Evolutionary conservation across 2,329 filamentous ascomycete genomes (phyloP).

Genomic region (Orbilia blumenaviensis): DNA sequence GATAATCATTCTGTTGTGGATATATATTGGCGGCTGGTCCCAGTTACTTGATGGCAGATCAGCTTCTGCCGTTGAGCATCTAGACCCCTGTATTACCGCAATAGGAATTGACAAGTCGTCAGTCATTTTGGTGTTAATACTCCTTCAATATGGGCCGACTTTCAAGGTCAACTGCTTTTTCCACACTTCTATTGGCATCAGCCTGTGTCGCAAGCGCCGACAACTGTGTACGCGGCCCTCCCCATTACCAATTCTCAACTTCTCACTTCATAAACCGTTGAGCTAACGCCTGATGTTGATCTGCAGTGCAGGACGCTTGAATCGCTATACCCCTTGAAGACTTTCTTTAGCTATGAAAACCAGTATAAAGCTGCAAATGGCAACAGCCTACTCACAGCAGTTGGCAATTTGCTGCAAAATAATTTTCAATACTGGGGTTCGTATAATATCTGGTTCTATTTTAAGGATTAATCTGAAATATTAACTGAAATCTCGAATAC

Average conservation of each 20-base stretch:
- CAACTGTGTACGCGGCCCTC: constrained; percentile 15
- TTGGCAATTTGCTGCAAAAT: background rate
- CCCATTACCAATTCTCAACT: background rate
- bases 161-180: background rate
- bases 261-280: background rate
- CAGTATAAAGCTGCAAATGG: constrained; percentile 25
- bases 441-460: background rate
- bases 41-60: no score
- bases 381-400: constrained; percentile 3
- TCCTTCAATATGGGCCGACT: background rate
- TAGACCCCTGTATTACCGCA: background rate
- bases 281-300: background rate
- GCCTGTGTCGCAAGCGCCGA: background rate
- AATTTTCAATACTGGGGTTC: constrained; percentile 35
- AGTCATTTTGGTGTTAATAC: background rate
- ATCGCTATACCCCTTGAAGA: constrained; percentile 10
- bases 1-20: background rate
- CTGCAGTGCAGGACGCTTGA: constrained; percentile 29
- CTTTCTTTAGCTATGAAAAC: constrained; percentile 6
- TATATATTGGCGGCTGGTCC: background rate
- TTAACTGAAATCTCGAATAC: background rate
- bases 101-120: background rate
- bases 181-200: background rate
- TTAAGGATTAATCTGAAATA: background rate
- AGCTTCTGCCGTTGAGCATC: no score